Evolutionary conservation across 2,329 filamentous ascomycete genomes (phyloP).

Genomic region (Arthroderma sp.): DNA sequence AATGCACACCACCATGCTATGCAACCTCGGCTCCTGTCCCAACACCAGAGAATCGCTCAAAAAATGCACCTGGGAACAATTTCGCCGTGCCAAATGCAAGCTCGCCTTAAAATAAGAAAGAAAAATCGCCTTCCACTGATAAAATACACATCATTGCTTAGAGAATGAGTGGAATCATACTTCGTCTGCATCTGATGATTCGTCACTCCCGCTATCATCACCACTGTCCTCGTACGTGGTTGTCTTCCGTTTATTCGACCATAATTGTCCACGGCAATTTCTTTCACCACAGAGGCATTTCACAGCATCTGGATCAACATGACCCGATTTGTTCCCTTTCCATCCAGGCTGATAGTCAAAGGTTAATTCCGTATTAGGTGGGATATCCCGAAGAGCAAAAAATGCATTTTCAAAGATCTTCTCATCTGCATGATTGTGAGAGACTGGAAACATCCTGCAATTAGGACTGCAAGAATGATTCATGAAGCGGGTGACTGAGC

Average conservation of each 20-base stretch:
- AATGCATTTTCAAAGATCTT: constrained; percentile 35
- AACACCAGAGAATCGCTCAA: too few species aligned
- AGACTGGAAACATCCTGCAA: constrained; percentile 31
- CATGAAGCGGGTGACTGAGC: constrained; percentile 32
- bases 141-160: too few species aligned
- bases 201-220: too few species aligned
- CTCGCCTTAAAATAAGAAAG: too few species aligned
- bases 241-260: constrained; percentile 27
- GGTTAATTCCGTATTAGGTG: constrained; percentile 29
- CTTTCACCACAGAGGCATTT: constrained; percentile 32
- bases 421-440: constrained; percentile 26
- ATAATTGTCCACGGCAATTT: constrained; percentile 33
- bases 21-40: too few species aligned
- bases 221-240: constrained; percentile 5
- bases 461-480: constrained; percentile 38
- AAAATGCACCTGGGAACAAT: too few species aligned
- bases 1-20: too few species aligned
- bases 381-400: constrained; percentile 32
- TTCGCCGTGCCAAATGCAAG: too few species aligned
- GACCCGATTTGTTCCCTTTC: constrained; percentile 11
- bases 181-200: too few species aligned
- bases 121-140: too few species aligned
- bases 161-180: too few species aligned
- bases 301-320: constrained; percentile 25
- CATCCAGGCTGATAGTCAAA: constrained; percentile 34